phyloP scores from a whole-genome alignment of 179 eudicot genomes.

The Dionaea muscipula region DNA sequence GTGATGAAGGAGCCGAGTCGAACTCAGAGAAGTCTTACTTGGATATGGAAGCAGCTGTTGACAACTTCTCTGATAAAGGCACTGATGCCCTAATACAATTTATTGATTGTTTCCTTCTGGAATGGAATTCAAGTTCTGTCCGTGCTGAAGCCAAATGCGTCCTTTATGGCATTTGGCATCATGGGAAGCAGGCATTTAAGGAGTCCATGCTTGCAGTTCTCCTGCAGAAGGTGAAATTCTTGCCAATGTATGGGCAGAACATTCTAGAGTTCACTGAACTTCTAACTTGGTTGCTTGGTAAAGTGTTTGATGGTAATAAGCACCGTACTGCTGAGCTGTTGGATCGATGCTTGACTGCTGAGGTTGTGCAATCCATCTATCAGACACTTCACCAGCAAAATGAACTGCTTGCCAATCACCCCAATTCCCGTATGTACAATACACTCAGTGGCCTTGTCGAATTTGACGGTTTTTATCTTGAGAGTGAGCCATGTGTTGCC shows the following conservation, averaged over 20 bases:
- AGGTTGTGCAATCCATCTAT: constrained; percentile 74
- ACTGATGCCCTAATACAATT: constrained; percentile 68
- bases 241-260: constrained; percentile 97
- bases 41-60: constrained; percentile 89
- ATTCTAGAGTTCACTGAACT: constrained; percentile 75
- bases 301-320: constrained; percentile 60
- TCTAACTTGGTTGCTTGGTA: constrained; percentile 63
- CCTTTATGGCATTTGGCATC: constrained; percentile 87
- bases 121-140: constrained; percentile 95
- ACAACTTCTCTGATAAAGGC: constrained; percentile 56
- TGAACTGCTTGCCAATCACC: constrained; percentile 96
- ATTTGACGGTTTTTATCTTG: constrained; percentile 98
- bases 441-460: constrained; percentile 96
- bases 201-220: constrained; percentile 62
- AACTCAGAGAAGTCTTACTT: constrained; percentile 65
- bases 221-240: constrained; percentile 55
- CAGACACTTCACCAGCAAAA: constrained; percentile 90
- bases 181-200: constrained; percentile 73
- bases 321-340: constrained; percentile 58
- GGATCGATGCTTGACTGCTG: constrained; percentile 75
- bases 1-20: constrained; percentile 79
- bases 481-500: constrained; percentile 99
- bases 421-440: constrained; percentile 92
- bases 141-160: constrained; percentile 85
- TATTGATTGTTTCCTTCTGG: constrained; percentile 77